A percentile compares a stretch with the other conserved stretches of the same genome.
These are phyloP conservation scores for Phyllostachys edulis DNA, from an alignment of 176 grass and related monocot genomes.

Conservation along the genomic window DNA sequence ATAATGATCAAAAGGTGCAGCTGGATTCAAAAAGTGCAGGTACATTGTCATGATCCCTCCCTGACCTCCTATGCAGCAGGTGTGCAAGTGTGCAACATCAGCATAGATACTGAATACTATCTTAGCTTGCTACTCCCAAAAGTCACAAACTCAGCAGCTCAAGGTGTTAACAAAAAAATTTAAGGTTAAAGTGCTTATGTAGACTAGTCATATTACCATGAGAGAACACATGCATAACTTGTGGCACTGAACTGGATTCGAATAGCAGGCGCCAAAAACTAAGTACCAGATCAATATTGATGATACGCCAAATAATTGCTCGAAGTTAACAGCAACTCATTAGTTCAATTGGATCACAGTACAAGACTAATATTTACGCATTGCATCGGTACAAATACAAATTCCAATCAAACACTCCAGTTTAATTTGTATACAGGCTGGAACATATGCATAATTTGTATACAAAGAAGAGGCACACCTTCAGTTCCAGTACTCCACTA, in stretches of 20 bases:
- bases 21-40: too few relatives aligned
- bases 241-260: not conserved
- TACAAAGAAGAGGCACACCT: slow-evolving; percentile 7
- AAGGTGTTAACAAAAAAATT: not conserved
- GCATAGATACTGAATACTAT: not conserved
- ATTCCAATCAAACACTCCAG: too few relatives aligned
- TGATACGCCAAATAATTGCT: not conserved
- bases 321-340: too few relatives aligned
- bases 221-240: not conserved
- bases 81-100: not conserved
- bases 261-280: too few relatives aligned
- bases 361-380: not conserved
- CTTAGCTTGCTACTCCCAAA: not conserved
- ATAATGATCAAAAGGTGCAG: too few relatives aligned
- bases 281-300: not conserved
- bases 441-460: slow-evolving; percentile 10
- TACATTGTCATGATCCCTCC: not conserved
- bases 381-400: not conserved
- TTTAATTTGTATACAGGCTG: not conserved
- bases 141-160: not conserved
- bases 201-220: not conserved
- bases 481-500: slow-evolving; percentile 31
- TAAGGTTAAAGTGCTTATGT: not conserved
- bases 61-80: not conserved
- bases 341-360: not conserved